These are phyloP conservation scores for Nakazawaea holstii DNA, from an alignment of 805 yeast genomes.

Conservation along the genomic window DNA sequence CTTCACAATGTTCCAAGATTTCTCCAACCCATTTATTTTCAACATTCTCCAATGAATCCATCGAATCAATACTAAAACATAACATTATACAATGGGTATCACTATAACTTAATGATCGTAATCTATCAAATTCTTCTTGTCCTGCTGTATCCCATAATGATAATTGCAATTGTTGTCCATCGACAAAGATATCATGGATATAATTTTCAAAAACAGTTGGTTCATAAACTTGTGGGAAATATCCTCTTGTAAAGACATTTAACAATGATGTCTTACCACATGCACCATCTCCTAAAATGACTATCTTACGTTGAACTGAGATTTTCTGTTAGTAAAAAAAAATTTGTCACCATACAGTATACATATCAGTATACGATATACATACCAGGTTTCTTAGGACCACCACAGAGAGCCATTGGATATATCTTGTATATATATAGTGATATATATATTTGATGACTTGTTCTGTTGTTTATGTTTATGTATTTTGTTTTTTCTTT, in stretches of 20 bases:
- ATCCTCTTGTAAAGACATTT: conserved; percentile 94
- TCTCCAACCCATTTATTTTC: conserved; percentile 97
- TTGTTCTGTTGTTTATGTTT: background rate
- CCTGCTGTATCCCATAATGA: conserved; percentile 99
- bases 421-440: too few species aligned
- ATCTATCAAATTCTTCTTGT: conserved; percentile 94
- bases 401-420: conserved; percentile 40
- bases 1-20: conserved; percentile 94
- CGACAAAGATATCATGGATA: conserved; percentile 94
- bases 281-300: conserved; percentile 96
- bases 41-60: conserved; percentile 91
- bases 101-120: conserved; percentile 86
- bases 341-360: too few species aligned
- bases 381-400: conserved; percentile 38
- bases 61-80: conserved; percentile 91
- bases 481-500: background rate
- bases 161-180: conserved; percentile 85
- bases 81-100: conserved; percentile 97
- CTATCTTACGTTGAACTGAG: conserved; percentile 81
- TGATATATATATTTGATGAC: too few species aligned
- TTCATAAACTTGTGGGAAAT: conserved; percentile 96
- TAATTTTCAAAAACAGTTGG: conserved; percentile 98
- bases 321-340: background rate
- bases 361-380: background rate
- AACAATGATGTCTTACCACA: conserved; percentile 95